These are phyloP conservation scores for Euphrasia arctica DNA, from an alignment of 305 asterid species.

Conservation along the genomic window DNA sequence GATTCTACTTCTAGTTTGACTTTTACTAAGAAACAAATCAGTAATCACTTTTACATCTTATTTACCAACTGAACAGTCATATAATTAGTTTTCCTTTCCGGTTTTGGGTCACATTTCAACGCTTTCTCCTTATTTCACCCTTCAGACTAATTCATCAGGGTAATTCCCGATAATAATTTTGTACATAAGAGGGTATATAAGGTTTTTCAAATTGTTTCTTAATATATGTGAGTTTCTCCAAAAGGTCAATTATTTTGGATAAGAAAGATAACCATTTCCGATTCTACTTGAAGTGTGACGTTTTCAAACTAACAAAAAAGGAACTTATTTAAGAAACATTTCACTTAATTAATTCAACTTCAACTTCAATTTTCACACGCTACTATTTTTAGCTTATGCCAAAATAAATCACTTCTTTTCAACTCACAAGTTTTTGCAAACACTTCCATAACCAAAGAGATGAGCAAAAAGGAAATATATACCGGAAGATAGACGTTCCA, in stretches of 20 bases:
- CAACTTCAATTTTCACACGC: not conserved
- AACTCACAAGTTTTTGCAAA: not conserved
- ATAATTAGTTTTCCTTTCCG: no score
- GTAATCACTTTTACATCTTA: no score
- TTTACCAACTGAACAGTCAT: no score
- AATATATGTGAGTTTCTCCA: no score
- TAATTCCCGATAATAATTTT: no score
- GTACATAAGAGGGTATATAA: no score
- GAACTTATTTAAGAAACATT: not conserved
- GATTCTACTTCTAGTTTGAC: not conserved
- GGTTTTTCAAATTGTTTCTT: no score
- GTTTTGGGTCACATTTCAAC: no score
- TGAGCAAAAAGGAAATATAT: conserved; percentile 18
- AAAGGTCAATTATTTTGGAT: no score
- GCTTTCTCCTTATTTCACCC: no score
- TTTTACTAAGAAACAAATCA: not conserved
- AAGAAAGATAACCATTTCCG: not conserved
- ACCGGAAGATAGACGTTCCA: conserved; percentile 67
- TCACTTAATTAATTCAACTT: not conserved
- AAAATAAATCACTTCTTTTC: not conserved
- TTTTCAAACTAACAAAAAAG: not conserved
- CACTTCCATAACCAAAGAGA: not conserved
- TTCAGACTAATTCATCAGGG: no score
- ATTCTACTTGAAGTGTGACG: not conserved
- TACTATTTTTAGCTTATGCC: not conserved